phyloP scores from a whole-genome alignment of 306 rosid genomes.

The Ochetophila trinervis region DNA sequence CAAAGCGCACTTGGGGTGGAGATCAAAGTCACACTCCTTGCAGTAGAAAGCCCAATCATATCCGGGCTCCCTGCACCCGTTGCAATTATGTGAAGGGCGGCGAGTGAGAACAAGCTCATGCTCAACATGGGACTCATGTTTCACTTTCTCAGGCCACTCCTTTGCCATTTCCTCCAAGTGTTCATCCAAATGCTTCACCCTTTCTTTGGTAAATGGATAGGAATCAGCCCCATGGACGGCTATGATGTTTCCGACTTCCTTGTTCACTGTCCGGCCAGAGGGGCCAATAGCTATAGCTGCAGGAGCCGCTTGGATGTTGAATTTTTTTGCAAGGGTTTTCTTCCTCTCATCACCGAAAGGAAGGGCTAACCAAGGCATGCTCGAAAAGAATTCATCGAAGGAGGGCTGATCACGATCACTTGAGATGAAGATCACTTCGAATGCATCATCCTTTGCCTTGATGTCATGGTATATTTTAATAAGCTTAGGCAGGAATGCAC shows the following conservation, averaged over 20 bases:
- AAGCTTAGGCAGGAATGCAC: slow-evolving; percentile 71
- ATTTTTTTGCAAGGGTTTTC: slow-evolving; percentile 44
- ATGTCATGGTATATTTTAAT: slow-evolving; percentile 53
- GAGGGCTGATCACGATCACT: slow-evolving; percentile 61
- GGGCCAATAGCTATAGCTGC: slow-evolving; percentile 57
- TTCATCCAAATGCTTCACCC: slow-evolving; percentile 32
- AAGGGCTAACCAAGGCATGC: slow-evolving; percentile 87
- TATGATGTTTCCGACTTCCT: slow-evolving; percentile 46
- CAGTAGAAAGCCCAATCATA: slow-evolving; percentile 35
- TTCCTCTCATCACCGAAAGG: slow-evolving; percentile 76
- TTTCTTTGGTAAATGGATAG: slow-evolving; percentile 44
- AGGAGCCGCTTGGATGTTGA: slow-evolving; percentile 64
- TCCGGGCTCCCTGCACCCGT: slow-evolving; percentile 33
- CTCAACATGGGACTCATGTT: slow-evolving; percentile 36
- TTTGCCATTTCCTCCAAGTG: slow-evolving; percentile 25
- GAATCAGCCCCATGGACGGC: slow-evolving; percentile 38
- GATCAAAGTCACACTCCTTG: slow-evolving; percentile 40
- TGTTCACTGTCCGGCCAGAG: slow-evolving; percentile 59
- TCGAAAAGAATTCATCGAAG: slow-evolving; percentile 54
- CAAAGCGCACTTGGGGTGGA: slow-evolving; percentile 49
- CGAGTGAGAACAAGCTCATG: slow-evolving; percentile 26
- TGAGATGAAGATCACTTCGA: slow-evolving; percentile 73
- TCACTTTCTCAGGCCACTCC: slow-evolving; percentile 43
- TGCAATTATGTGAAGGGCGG: slow-evolving; percentile 16
- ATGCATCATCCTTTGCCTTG: slow-evolving; percentile 49